Evolutionary conservation across 2,329 filamentous ascomycete species (phyloP).

Genomic region (Cercospora nicotianae): DNA sequence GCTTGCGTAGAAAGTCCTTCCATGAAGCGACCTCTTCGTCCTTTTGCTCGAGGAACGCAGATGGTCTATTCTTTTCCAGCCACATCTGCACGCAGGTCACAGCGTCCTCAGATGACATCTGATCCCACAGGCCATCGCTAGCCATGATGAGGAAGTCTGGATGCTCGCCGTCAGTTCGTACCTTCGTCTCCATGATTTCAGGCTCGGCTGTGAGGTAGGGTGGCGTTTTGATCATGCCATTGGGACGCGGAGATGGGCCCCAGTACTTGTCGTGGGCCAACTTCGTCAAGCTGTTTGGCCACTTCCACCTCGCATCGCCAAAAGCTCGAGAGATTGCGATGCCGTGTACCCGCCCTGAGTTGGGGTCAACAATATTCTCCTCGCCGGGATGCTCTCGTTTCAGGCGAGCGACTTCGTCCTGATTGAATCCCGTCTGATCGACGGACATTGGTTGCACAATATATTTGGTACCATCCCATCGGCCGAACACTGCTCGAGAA

Average conservation of each 20-base stretch:
- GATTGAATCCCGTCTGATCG: conserved; percentile 67
- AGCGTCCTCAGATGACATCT: conserved; percentile 37
- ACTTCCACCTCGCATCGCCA: conserved; percentile 69
- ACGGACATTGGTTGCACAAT: conserved; percentile 56
- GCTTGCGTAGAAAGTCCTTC: conserved; percentile 12
- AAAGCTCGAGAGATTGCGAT: conserved; percentile 65
- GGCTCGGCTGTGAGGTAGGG: conserved; percentile 70
- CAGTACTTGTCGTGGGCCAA: conserved; percentile 51
- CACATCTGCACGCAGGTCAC: conserved; percentile 55
- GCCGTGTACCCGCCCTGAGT: conserved; percentile 62
- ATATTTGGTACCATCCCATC: conserved; percentile 52
- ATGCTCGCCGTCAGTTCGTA: conserved; percentile 46
- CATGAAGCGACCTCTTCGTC: conserved; percentile 5
- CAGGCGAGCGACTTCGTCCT: conserved; percentile 58
- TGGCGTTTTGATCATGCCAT: conserved; percentile 50
- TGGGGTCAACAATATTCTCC: conserved; percentile 57
- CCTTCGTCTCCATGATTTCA: conserved; percentile 58
- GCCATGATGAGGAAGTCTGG: conserved; percentile 65
- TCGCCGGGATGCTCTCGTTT: conserved; percentile 63
- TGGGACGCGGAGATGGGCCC: conserved; percentile 50
- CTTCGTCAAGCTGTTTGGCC: conserved; percentile 53
- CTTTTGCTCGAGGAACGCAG: conserved; percentile 25
- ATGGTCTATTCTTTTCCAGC: conserved; percentile 45
- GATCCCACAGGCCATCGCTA: conserved; percentile 63
- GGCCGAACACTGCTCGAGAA: conserved; percentile 64